Conservation (phyloP, 75 land plant genomes). For the Pinus albicaulis region DNA sequence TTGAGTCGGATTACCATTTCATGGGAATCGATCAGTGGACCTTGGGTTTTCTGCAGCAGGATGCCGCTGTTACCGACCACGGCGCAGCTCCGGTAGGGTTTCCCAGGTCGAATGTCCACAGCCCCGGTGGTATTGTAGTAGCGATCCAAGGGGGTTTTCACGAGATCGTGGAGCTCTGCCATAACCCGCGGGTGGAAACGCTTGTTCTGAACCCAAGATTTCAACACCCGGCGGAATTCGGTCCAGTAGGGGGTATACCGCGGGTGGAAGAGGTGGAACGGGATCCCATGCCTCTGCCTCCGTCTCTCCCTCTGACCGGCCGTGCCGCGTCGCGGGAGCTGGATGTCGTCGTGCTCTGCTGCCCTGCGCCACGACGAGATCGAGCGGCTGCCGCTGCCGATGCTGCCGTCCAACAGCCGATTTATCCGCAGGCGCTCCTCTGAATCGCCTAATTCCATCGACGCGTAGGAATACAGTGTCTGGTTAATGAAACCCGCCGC, state of each 20-base stretch:
- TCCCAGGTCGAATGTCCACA: neutral
- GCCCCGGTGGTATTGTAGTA: slow-evolving; percentile 10
- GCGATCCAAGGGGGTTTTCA: slow-evolving; percentile 46
- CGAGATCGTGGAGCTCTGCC: slow-evolving; percentile 27
- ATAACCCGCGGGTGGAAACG: slow-evolving; percentile 46
- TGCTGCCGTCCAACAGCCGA: slow-evolving; percentile 19
- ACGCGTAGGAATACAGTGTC: slow-evolving; percentile 35
- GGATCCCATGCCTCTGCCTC: slow-evolving; percentile 18
- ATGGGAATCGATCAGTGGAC: slow-evolving; percentile 67
- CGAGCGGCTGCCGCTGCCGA: slow-evolving; percentile 5
- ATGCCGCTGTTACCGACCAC: slow-evolving; percentile 97
- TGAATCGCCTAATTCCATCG: slow-evolving; percentile 25
- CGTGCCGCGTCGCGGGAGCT: slow-evolving; percentile 13
- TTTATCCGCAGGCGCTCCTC: slow-evolving; percentile 25
- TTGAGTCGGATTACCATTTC: slow-evolving; percentile 80
- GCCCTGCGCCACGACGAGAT: neutral
- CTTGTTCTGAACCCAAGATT: slow-evolving; percentile 43
- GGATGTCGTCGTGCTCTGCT: slow-evolving; percentile 7
- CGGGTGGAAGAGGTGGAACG: slow-evolving; percentile 23
- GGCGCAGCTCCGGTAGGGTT: slow-evolving; percentile 56
- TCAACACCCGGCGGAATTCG: slow-evolving; percentile 40
- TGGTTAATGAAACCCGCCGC: slow-evolving; percentile 16
- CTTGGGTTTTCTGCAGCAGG: slow-evolving; percentile 47
- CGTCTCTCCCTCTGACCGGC: slow-evolving; percentile 12
- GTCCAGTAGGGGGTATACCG: slow-evolving; percentile 42